Evolutionary conservation across 495 filamentous ascomycete genomes (phyloP).

Genomic region (Collariella sp.): DNA sequence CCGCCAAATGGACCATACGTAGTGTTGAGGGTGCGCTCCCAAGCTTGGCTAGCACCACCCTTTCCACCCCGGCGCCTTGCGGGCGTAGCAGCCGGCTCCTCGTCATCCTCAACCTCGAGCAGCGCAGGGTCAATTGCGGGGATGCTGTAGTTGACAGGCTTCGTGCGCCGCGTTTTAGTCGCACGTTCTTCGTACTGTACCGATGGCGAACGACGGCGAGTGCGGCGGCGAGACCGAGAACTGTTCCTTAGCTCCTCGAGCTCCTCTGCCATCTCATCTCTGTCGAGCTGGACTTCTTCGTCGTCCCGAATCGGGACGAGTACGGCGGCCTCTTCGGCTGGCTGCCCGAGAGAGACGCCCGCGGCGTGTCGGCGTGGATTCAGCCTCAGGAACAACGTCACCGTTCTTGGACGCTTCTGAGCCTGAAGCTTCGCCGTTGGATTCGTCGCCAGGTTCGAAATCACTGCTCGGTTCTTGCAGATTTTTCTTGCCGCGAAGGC

Average conservation of each 20-base stretch:
- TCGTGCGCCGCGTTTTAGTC: constrained; percentile 32
- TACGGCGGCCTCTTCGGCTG: constrained; percentile 31
- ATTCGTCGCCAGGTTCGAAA: constrained; percentile 70
- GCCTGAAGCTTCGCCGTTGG: constrained; percentile 41
- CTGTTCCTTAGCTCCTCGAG: constrained; percentile 53
- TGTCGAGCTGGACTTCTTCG: constrained; percentile 55
- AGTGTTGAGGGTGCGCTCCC: constrained; percentile 71
- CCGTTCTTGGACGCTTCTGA: constrained; percentile 32
- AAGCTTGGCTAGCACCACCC: constrained; percentile 42
- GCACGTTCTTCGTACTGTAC: constrained; percentile 46
- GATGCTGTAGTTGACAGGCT: constrained; percentile 47
- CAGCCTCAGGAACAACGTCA: constrained; percentile 30
- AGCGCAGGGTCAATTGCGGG: constrained; percentile 62
- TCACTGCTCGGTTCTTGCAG: constrained; percentile 68
- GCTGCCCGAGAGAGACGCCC: constrained; percentile 30
- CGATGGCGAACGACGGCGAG: constrained; percentile 47
- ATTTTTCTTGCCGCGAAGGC: constrained; percentile 44
- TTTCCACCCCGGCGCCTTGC: constrained; percentile 54
- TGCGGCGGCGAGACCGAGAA: constrained; percentile 41
- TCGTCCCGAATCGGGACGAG: constrained; percentile 36
- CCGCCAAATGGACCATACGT: constrained; percentile 91
- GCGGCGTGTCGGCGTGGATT: constrained; percentile 35
- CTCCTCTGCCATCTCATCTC: constrained; percentile 73
- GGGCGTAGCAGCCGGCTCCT: constrained; percentile 54
- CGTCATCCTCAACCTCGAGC: constrained; percentile 59